phyloP scores from a whole-genome alignment of 257 asterid species.

The Solanum appendiculatum region DNA sequence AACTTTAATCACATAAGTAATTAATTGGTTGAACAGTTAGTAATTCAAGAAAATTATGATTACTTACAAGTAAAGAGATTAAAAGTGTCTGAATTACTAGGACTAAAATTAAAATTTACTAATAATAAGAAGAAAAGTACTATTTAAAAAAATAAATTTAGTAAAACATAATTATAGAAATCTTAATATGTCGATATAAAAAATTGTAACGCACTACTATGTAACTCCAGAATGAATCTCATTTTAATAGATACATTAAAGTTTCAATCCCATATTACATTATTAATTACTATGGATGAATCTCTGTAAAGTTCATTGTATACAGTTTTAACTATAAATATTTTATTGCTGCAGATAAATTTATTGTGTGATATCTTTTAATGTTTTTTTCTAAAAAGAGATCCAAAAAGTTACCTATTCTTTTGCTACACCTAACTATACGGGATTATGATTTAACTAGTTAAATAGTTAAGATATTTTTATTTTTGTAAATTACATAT shows the following conservation, averaged over 20 bases:
- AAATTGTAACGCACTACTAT: background rate
- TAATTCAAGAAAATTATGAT: background rate
- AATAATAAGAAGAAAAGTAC: background rate
- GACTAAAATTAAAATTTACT: background rate
- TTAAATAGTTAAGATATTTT: background rate
- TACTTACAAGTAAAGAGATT: background rate
- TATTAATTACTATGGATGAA: background rate
- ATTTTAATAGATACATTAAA: background rate
- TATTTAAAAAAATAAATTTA: background rate
- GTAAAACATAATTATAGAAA: background rate
- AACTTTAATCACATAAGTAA: background rate
- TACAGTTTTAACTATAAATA: background rate
- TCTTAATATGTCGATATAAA: background rate
- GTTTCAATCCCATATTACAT: background rate
- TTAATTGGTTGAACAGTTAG: background rate
- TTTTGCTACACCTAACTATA: background rate
- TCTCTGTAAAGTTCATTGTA: background rate
- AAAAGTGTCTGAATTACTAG: background rate
- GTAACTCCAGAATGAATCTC: background rate
- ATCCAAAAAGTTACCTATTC: background rate
- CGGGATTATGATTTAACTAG: background rate
- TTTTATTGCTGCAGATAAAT: too few relatives aligned
- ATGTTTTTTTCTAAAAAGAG: background rate
- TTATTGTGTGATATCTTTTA: background rate
- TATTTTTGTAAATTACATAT: background rate